Evolutionary conservation across 805 yeast species (phyloP), one percentile per base, ranked within the genome.

Genomic region (Candida maesae): DNA sequence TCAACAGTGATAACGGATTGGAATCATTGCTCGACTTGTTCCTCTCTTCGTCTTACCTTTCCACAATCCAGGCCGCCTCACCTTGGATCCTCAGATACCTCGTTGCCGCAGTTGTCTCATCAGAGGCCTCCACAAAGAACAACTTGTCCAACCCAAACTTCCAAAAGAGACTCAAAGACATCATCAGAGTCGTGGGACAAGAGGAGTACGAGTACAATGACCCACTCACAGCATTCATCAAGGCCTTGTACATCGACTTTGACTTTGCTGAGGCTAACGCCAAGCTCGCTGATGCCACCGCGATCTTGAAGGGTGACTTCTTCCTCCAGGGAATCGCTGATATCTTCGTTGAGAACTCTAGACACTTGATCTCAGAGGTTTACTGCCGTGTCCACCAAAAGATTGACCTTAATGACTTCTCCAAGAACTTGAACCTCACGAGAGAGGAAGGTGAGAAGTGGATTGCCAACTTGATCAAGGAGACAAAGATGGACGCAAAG

Each of bases 71-170:
- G 63, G 83, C 84, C 24, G 69, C 83, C 8, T 73, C 81, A 55
- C 88, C 87, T 16, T 81, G 88, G 88, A 65, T 81, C 36, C 59
- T 80, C 49, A 72, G 87, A 54, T 81, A 81, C 56, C 59, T 81
- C 41, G 73, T 78, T 19, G 82, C 76, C 21, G 81, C 83, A n/a
- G 80, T 79, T 38, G 64, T 70, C 33, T 57, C 68, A 13, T 61
- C 70, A 13, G 59, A 64, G 33, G 33, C 57, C 25, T 56, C 47
- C 48, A 47, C 47, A 14, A 59, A 50, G 56, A 56, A 46, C 46
- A 53, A 52, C 38, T 41, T 53, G 38, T 44, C 58, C 23, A 56
- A 53, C 45, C 57, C 67, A 36, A 56, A 40, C 32, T 68, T 71
- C 65, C 76, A 72, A 53, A 74, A 76, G 56, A 73, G 74, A 52